Evolutionary conservation across 768 basidiomycete genomes (phyloP).

Genomic region (Suillus fuscotomentosus): DNA sequence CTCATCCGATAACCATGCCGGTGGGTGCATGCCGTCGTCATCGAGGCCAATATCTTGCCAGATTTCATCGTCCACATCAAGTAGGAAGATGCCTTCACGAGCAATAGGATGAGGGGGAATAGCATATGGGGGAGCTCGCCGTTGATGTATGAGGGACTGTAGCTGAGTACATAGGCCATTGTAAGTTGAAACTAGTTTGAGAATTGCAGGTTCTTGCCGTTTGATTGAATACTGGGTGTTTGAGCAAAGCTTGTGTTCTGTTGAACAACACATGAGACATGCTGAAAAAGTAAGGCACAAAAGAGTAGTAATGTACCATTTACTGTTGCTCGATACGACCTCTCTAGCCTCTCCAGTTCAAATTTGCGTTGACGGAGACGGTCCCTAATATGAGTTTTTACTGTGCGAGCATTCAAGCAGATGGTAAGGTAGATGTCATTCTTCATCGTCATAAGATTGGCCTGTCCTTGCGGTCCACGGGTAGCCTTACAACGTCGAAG

Average conservation of each 20-base stretch:
- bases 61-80: not conserved
- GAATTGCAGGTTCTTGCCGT: conserved; percentile 24
- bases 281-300: conserved; percentile 6
- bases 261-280: conserved; percentile 25
- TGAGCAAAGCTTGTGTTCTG: conserved; percentile 18
- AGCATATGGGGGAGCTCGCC: conserved; percentile 21
- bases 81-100: not conserved
- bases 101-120: conserved; percentile 18
- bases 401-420: conserved; percentile 17
- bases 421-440: not conserved
- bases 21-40: rapidly evolving
- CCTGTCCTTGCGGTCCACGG: not conserved
- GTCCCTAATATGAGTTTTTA: conserved; percentile 15
- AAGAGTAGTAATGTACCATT: conserved; percentile 12
- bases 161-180: conserved; percentile 26
- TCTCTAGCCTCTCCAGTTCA: conserved; percentile 16
- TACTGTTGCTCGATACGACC: conserved; percentile 5
- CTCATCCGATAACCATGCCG: not conserved
- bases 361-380: conserved; percentile 14
- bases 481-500: not conserved
- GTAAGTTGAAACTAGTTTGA: conserved; percentile 19
- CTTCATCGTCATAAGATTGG: not conserved
- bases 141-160: conserved; percentile 8
- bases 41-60: not conserved
- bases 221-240: conserved; percentile 25